Evolutionary conservation across 2,329 filamentous ascomycete species (phyloP).

Genomic region (Penicillium polonicum): DNA sequence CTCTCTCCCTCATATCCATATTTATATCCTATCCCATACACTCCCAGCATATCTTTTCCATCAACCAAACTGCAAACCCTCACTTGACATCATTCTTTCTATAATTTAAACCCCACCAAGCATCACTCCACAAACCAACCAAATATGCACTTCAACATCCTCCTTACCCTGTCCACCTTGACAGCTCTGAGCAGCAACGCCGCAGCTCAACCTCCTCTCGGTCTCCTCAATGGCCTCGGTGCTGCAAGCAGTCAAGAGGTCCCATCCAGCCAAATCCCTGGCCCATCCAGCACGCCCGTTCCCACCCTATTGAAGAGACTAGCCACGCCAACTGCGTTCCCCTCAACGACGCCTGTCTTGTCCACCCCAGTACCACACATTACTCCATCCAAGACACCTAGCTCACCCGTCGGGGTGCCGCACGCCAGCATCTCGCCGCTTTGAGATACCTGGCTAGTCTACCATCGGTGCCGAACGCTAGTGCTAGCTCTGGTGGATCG

Average conservation of each 20-base stretch:
- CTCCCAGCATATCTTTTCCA: too few species aligned
- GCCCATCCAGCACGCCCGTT: not conserved
- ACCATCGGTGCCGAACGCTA: not conserved
- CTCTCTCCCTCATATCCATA: not conserved
- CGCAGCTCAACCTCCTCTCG: not conserved
- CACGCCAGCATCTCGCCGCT: too few species aligned
- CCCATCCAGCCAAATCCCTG: too few species aligned
- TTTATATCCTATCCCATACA: not conserved
- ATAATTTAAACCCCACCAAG: not conserved
- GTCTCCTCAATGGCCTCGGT: not conserved
- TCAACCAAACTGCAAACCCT: not conserved
- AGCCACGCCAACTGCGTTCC: not conserved
- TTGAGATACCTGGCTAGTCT: too few species aligned
- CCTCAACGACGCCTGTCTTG: not conserved
- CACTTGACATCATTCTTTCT: not conserved
- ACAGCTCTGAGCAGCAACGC: not conserved
- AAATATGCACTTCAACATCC: constrained; percentile 1
- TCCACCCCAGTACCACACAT: not conserved
- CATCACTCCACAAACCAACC: not conserved
- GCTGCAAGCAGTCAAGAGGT: not conserved
- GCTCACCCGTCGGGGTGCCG: too few species aligned
- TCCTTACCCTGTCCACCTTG: not conserved
- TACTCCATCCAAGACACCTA: too few species aligned
- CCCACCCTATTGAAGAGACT: not conserved
- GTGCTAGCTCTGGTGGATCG: not conserved